phyloP scores from a whole-genome alignment of 352 stramenopile species.

The Phytophthora macrochlamydospora region DNA sequence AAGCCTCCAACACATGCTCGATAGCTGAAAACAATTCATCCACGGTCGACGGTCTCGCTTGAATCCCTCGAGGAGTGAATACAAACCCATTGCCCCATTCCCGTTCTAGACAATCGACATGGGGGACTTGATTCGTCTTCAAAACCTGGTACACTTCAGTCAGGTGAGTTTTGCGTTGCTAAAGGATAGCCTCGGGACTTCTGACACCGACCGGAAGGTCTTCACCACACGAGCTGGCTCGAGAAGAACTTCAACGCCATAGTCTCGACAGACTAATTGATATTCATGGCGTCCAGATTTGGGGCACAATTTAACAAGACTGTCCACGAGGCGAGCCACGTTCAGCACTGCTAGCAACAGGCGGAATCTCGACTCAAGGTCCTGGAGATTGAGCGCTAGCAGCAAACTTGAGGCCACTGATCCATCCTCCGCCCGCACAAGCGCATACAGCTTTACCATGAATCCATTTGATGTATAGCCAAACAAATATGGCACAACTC shows the following conservation, averaged over 20 bases:
- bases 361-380: conserved; percentile 1
- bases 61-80: too few species aligned
- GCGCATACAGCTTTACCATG: background rate
- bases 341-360: conserved; percentile 16
- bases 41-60: too few species aligned
- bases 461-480: conserved; percentile 14
- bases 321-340: conserved; percentile 13
- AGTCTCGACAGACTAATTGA: background rate
- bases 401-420: background rate
- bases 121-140: too few species aligned
- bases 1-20: too few species aligned
- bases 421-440: background rate
- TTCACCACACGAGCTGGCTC: conserved; percentile 1
- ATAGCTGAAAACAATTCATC: too few species aligned
- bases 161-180: too few species aligned
- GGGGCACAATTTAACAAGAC: background rate
- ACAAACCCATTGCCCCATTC: too few species aligned
- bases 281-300: conserved; percentile 3
- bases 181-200: too few species aligned
- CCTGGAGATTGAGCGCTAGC: background rate
- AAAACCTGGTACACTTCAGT: too few species aligned
- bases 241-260: conserved; percentile 1
- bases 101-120: too few species aligned
- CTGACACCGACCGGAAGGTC: background rate
- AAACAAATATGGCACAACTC: conserved; percentile 12